phyloP scores from a whole-genome alignment of 2,329 filamentous ascomycete species.

The Colletotrichum australisinense region DNA sequence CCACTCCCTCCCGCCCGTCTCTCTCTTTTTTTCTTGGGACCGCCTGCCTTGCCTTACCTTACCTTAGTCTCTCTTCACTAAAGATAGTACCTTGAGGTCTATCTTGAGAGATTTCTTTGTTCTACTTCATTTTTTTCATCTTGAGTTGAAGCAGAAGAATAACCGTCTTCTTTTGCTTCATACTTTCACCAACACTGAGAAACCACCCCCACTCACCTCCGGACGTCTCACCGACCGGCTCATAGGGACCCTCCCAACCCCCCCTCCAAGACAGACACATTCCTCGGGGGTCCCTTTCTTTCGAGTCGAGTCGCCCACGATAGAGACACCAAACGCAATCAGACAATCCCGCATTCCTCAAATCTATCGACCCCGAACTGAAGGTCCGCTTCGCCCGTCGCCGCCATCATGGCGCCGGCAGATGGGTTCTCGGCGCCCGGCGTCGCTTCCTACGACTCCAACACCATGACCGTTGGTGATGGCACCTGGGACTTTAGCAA shows the following conservation, averaged over 20 bases:
- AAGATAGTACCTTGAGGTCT: slow-evolving; percentile 16
- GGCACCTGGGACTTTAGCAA: slow-evolving; percentile 85
- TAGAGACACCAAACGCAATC: not conserved
- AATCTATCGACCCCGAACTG: slow-evolving; percentile 15
- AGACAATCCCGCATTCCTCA: slow-evolving; percentile 18
- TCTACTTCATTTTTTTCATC: not conserved
- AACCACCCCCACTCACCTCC: slow-evolving; percentile 21
- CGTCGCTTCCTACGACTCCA: slow-evolving; percentile 77
- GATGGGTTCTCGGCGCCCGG: slow-evolving; percentile 75
- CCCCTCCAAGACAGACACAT: slow-evolving; percentile 25
- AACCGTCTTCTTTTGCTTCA: slow-evolving; percentile 10
- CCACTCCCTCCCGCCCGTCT: not conserved
- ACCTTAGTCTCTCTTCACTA: not conserved
- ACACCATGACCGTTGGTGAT: slow-evolving; percentile 82
- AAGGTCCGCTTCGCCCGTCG: slow-evolving; percentile 40
- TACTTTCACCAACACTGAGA: slow-evolving; percentile 4
- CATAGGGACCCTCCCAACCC: slow-evolving; percentile 6
- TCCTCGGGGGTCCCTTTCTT: slow-evolving; percentile 2
- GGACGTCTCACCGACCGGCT: slow-evolving; percentile 27
- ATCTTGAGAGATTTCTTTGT: slow-evolving; percentile 3
- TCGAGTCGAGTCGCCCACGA: slow-evolving; percentile 17
- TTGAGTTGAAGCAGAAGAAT: not conserved
- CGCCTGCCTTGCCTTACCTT: not conserved
- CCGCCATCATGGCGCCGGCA: slow-evolving; percentile 70
- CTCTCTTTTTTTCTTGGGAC: not conserved